Evolutionary conservation across 805 yeast species (phyloP).

Genomic region (Metschnikowia anglica): DNA sequence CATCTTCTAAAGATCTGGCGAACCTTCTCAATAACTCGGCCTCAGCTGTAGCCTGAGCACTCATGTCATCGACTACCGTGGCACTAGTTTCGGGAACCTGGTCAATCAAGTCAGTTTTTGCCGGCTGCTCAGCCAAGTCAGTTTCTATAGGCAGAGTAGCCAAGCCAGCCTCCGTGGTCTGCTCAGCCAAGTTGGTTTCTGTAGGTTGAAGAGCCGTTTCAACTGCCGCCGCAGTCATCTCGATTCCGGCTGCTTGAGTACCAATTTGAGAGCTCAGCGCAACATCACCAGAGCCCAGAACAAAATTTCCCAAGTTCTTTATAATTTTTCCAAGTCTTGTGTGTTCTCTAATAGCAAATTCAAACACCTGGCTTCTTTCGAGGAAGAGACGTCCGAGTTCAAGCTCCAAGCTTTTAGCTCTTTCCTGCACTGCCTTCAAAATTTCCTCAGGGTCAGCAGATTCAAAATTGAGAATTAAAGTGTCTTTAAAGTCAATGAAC

Average conservation of each 20-base stretch:
- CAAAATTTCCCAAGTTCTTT: slow-evolving; percentile 1
- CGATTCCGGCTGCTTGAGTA: background rate
- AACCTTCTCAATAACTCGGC: too few relatives aligned
- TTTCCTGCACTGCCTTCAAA: background rate
- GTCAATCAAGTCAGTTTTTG: too few relatives aligned
- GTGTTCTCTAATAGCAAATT: slow-evolving; percentile 5
- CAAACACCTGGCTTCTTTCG: slow-evolving; percentile 10
- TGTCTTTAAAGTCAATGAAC: slow-evolving; percentile 4
- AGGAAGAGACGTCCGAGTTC: slow-evolving; percentile 3
- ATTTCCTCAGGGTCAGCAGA: background rate
- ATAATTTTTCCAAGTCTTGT: background rate
- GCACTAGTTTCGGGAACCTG: too few relatives aligned
- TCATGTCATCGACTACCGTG: too few relatives aligned
- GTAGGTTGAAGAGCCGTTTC: too few relatives aligned
- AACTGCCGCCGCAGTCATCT: too few relatives aligned
- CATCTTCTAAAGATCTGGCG: too few relatives aligned
- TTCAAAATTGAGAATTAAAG: background rate
- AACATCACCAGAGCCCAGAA: background rate
- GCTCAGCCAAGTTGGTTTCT: too few relatives aligned
- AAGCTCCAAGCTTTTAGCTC: slow-evolving; percentile 3
- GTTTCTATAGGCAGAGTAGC: too few relatives aligned
- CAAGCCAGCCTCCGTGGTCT: too few relatives aligned
- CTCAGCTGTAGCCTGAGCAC: too few relatives aligned
- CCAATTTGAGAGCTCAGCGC: background rate
- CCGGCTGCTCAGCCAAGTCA: too few relatives aligned